Conservation (phyloP, 257 asterid species). For the Nyctanthes arbortristis region DNA sequence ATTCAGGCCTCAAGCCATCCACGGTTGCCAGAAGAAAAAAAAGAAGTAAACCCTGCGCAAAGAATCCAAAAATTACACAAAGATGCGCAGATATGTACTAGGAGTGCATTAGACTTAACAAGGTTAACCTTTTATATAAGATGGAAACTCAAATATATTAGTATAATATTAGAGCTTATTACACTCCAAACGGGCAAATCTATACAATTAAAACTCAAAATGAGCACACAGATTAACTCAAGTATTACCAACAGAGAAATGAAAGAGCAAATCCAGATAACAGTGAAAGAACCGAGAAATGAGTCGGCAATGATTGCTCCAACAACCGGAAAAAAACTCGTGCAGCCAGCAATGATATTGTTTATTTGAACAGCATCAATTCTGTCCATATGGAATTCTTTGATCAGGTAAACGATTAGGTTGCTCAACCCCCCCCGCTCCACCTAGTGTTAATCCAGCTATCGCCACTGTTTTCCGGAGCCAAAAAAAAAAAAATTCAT, state of each 20-base stretch:
- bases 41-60: slow-evolving; percentile 41
- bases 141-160: too few relatives aligned
- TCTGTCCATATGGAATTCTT: slow-evolving; percentile 27
- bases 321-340: slow-evolving; percentile 28
- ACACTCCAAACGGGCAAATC: too few relatives aligned
- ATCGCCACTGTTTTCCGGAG: slow-evolving; percentile 11
- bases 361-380: slow-evolving; percentile 36
- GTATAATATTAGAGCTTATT: too few relatives aligned
- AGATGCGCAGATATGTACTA: background rate
- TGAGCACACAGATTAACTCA: too few relatives aligned
- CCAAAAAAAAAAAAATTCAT: background rate
- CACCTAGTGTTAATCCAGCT: slow-evolving; percentile 26
- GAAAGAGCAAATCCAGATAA: slow-evolving; percentile 32
- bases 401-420: slow-evolving; percentile 29
- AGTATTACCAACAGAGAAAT: slow-evolving; percentile 28
- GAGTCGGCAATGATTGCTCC: slow-evolving; percentile 42
- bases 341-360: slow-evolving; percentile 28
- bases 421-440: slow-evolving; percentile 36
- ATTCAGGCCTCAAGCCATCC: slow-evolving; percentile 35
- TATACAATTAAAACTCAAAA: too few relatives aligned
- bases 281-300: slow-evolving; percentile 28
- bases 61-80: background rate
- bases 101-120: background rate
- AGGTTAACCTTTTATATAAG: too few relatives aligned
- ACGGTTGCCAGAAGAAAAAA: slow-evolving; percentile 39